Percentiles rank a stretch among this genome's conserved stretches.
Conservation (phyloP, 73 alveolate species). For the Tetrahymena thermophila region DNA sequence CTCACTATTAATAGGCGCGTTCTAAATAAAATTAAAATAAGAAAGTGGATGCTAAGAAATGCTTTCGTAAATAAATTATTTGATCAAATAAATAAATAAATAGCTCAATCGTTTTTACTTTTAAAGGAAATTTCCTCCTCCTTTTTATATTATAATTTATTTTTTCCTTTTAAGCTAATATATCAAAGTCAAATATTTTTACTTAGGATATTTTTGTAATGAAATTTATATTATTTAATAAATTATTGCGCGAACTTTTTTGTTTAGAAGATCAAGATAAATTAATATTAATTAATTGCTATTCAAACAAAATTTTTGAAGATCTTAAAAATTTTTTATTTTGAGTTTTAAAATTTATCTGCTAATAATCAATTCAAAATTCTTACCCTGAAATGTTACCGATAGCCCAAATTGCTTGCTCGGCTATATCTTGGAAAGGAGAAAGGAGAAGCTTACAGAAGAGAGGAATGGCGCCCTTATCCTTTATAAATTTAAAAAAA, state of each 20-base stretch:
- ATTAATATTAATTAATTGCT: too few relatives aligned
- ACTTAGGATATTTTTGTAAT: background rate
- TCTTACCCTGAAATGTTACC: constrained; percentile 90
- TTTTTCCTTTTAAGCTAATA: background rate
- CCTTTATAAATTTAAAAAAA: constrained; percentile 10
- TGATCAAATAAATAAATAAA: too few relatives aligned
- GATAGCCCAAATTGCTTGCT: constrained; percentile 93
- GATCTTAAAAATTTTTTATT: background rate
- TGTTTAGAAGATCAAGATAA: background rate
- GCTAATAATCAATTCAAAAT: background rate
- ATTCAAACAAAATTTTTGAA: background rate
- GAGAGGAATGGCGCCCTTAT: constrained; percentile 83
- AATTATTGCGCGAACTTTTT: background rate
- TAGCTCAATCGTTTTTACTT: too few relatives aligned
- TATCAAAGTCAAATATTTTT: too few relatives aligned
- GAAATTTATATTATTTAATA: background rate
- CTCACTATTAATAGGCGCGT: too few relatives aligned
- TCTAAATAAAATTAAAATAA: too few relatives aligned
- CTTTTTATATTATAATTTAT: background rate
- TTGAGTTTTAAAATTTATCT: background rate
- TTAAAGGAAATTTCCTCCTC: background rate
- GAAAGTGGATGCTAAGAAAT: too few relatives aligned
- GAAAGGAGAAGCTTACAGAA: constrained; percentile 70
- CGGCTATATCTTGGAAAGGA: constrained; percentile 71
- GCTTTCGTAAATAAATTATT: too few relatives aligned